A percentile compares a stretch with the other conserved stretches of the same genome.
phyloP scores from a whole-genome alignment of 2,329 filamentous ascomycete species.

The Davidsoniella australis region DNA sequence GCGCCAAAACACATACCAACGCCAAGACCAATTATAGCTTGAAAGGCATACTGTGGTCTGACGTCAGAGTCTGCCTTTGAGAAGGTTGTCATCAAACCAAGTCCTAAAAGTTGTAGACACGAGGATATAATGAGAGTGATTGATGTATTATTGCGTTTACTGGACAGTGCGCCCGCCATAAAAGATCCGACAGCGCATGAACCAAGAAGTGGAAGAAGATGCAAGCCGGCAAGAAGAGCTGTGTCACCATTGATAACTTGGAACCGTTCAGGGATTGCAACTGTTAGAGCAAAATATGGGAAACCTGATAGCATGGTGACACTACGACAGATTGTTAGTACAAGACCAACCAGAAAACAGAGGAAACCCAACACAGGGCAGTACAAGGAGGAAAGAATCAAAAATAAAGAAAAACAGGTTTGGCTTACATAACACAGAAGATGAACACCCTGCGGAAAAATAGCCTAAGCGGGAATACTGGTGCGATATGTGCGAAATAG shows the following conservation, averaged over 20 bases:
- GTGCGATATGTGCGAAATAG: conserved; percentile 26
- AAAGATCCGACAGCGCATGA: conserved; percentile 40
- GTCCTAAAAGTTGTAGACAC: conserved; percentile 34
- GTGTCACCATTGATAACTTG: conserved; percentile 39
- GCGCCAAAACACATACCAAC: conserved; percentile 41
- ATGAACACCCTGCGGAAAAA: conserved; percentile 32
- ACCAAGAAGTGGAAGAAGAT: conserved; percentile 40
- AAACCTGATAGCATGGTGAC: conserved; percentile 40
- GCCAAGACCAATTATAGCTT: conserved; percentile 39
- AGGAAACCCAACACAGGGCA: too few species aligned
- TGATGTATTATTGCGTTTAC: conserved; percentile 35
- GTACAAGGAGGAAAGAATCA: not conserved
- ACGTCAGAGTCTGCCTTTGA: conserved; percentile 19
- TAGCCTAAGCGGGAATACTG: conserved; percentile 36
- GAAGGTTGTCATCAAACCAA: conserved; percentile 32
- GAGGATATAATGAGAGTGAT: conserved; percentile 32
- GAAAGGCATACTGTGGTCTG: conserved; percentile 33
- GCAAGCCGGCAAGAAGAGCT: conserved; percentile 36
- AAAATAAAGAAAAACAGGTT: not conserved
- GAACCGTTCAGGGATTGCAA: conserved; percentile 41
- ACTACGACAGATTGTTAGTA: conserved; percentile 18
- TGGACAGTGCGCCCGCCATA: conserved; percentile 34
- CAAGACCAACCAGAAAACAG: not conserved
- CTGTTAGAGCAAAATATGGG: conserved; percentile 38
- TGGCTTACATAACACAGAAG: conserved; percentile 30